phyloP scores from a whole-genome alignment of 768 basidiomycete genomes.

The Leccinum boreale region DNA sequence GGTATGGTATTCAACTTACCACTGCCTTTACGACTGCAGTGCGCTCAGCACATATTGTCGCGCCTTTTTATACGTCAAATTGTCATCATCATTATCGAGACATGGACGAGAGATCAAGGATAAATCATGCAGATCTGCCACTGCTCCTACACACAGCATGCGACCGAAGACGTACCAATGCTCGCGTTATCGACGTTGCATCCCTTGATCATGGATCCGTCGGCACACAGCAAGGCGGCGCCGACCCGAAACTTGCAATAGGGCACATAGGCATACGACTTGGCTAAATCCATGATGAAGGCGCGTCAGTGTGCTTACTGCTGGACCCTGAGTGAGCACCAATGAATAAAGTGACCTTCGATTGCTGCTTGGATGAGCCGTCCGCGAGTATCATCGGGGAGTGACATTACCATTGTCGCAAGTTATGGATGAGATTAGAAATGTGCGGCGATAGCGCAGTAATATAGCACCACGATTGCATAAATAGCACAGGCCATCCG shows the following conservation, averaged over 20 bases:
- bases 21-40: conserved; percentile 95
- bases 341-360: conserved; percentile 9
- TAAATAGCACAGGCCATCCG: neutral
- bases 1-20: conserved; percentile 44
- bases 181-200: conserved; percentile 94
- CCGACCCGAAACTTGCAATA: conserved; percentile 97
- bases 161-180: conserved; percentile 58
- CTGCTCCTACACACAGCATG: neutral
- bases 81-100: neutral
- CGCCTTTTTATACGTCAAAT: conserved; percentile 48
- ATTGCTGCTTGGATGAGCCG: conserved; percentile 52
- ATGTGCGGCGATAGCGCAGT: neutral
- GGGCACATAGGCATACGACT: conserved; percentile 68
- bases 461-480: neutral
- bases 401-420: neutral
- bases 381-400: conserved; percentile 44
- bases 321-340: neutral
- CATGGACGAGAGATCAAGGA: neutral
- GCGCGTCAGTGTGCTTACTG: neutral
- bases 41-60: conserved; percentile 89
- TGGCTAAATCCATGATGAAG: conserved; percentile 43
- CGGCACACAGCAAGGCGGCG: conserved; percentile 70
- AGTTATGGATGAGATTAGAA: neutral
- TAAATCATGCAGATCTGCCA: neutral
- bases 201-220: conserved; percentile 75